These are phyloP conservation scores for Lanmaoa rubissima DNA, from an alignment of 768 basidiomycete genomes.

Conservation along the genomic window DNA sequence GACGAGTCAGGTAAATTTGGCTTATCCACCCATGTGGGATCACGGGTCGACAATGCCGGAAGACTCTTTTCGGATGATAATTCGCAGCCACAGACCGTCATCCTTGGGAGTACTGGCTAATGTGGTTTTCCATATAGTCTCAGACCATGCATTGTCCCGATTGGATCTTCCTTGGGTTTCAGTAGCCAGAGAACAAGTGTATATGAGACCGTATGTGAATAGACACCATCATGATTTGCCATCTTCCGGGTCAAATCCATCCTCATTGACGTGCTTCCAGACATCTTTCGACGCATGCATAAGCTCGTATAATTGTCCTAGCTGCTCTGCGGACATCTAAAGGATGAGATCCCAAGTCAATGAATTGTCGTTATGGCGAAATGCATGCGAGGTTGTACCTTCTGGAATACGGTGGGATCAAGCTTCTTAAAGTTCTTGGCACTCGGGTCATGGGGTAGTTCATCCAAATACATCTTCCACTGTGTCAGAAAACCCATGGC, in stretches of 20 bases:
- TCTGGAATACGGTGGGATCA: conserved; percentile 71
- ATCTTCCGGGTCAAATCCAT: conserved; percentile 3
- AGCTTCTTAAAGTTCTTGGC: conserved; percentile 58
- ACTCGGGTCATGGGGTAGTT: conserved; percentile 46
- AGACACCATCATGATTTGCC: conserved; percentile 11
- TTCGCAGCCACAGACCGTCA: conserved; percentile 1
- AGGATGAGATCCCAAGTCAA: neutral
- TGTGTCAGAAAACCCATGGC: conserved; percentile 94
- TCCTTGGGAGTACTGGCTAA: neutral
- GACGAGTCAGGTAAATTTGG: conserved; percentile 3
- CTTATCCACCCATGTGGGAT: conserved; percentile 7
- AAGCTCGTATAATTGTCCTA: conserved; percentile 91
- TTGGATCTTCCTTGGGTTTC: neutral
- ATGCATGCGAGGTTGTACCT: conserved; percentile 42
- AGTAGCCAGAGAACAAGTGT: conserved; percentile 8
- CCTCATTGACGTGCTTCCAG: conserved; percentile 59
- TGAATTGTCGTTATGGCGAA: neutral
- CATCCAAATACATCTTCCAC: conserved; percentile 92
- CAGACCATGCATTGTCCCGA: conserved; percentile 5
- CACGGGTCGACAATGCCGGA: neutral
- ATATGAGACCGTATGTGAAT: conserved; percentile 2
- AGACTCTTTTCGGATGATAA: neutral
- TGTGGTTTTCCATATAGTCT: neutral
- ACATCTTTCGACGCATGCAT: conserved; percentile 89
- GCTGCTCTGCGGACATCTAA: conserved; percentile 87